These are phyloP conservation scores for Penicillium concentricum DNA, from an alignment of 2,329 filamentous ascomycete species.

Conservation along the genomic window DNA sequence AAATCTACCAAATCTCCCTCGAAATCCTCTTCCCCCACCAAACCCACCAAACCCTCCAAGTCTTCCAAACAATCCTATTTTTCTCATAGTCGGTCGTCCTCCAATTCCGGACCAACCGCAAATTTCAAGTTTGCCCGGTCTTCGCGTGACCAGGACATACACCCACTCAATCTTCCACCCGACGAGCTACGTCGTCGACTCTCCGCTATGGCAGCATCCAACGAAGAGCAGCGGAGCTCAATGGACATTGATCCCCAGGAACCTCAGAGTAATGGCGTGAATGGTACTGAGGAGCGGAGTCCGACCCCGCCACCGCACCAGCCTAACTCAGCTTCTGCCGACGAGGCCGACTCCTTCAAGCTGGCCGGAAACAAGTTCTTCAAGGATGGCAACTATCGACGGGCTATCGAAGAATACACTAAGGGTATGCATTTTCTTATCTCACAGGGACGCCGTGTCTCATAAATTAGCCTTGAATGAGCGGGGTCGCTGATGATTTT, in stretches of 20 bases:
- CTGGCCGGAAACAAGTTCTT: conserved; percentile 93
- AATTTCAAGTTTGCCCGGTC: conserved; percentile 38
- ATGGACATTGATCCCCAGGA: conserved; percentile 69
- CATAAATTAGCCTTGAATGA: background rate
- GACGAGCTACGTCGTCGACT: conserved; percentile 76
- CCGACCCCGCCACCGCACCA: conserved; percentile 50
- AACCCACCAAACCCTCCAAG: conserved; percentile 19
- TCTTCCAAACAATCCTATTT: conserved; percentile 23
- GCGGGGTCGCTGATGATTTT: conserved; percentile 11
- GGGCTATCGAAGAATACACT: conserved; percentile 88
- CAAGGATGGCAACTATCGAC: conserved; percentile 86
- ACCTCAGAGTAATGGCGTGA: conserved; percentile 30
- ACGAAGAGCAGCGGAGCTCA: conserved; percentile 54
- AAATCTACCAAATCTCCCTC: conserved; percentile 17
- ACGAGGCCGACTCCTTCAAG: conserved; percentile 91
- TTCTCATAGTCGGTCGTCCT: conserved; percentile 33
- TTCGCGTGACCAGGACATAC: conserved; percentile 59
- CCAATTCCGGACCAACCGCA: conserved; percentile 27
- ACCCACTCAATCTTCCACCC: conserved; percentile 86
- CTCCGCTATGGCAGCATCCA: conserved; percentile 55
- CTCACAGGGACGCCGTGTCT: background rate
- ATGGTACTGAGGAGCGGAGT: conserved; percentile 38
- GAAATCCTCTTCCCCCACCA: conserved; percentile 9
- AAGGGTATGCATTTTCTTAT: conserved; percentile 65
- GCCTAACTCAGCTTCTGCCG: conserved; percentile 50